Evolutionary conservation across 768 basidiomycete genomes (phyloP).

Genomic region (Leccinum pellstonianum): DNA sequence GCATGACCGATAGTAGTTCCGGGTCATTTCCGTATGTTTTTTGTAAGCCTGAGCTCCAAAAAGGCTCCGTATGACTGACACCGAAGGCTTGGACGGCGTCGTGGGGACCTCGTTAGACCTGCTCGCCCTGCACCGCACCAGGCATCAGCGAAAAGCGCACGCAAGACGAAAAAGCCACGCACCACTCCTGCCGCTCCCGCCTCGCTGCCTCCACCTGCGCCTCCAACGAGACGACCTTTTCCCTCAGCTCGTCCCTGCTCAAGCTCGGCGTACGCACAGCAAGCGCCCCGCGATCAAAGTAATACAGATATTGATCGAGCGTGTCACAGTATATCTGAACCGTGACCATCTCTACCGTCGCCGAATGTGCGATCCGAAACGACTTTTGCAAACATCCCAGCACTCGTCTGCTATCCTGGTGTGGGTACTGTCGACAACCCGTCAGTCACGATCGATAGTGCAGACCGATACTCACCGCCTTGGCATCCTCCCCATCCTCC

Average conservation of each 20-base stretch:
- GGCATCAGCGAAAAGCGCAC: neutral
- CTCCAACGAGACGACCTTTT: constrained; percentile 55
- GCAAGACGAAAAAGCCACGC: constrained; percentile 11
- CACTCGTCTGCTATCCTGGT: too few species aligned
- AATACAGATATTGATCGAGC: too few species aligned
- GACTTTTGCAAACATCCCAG: too few species aligned
- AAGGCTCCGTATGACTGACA: constrained; percentile 57
- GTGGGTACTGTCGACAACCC: too few species aligned
- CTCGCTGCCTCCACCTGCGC: constrained; percentile 63
- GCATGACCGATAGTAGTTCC: constrained; percentile 41
- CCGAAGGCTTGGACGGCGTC: constrained; percentile 45
- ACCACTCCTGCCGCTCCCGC: constrained; percentile 60
- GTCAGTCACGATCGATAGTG: too few species aligned
- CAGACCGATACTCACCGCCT: too few species aligned
- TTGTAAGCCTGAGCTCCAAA: constrained; percentile 53
- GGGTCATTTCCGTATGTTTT: constrained; percentile 32
- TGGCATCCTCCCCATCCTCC: too few species aligned
- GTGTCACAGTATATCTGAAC: too few species aligned
- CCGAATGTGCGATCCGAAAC: too few species aligned
- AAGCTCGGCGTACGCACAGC: constrained; percentile 32
- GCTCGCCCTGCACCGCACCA: constrained; percentile 34
- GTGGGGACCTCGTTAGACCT: constrained; percentile 32
- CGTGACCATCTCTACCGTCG: too few species aligned
- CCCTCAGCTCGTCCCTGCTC: constrained; percentile 54
- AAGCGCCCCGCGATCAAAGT: too few species aligned